A percentile compares a stretch with the other conserved stretches of the same genome.
These are phyloP conservation scores for Canavalia ensiformis DNA, from an alignment of 306 rosid species.

Conservation along the genomic window DNA sequence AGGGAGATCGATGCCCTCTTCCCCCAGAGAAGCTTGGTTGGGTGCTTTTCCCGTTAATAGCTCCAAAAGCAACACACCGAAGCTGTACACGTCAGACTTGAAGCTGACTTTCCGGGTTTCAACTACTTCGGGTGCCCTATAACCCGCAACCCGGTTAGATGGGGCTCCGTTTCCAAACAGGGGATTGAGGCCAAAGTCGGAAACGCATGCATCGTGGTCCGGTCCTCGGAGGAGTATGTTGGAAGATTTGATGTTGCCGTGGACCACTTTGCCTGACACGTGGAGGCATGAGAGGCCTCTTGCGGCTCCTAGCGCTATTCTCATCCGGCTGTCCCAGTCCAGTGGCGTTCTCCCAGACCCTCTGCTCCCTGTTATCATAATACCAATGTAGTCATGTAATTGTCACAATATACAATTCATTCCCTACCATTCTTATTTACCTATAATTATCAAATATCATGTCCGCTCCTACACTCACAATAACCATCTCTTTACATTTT, in stretches of 20 bases:
- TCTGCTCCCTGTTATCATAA: conserved; percentile 75
- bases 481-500: no score
- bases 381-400: not conserved
- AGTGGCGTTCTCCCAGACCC: conserved; percentile 96
- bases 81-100: conserved; percentile 95
- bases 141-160: conserved; percentile 84
- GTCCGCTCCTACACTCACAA: no score
- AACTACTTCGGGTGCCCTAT: conserved; percentile 83
- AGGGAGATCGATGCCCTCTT: conserved; percentile 92
- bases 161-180: conserved; percentile 74
- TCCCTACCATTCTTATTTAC: not conserved
- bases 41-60: conserved; percentile 95
- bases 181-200: conserved; percentile 86
- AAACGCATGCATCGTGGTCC: conserved; percentile 71
- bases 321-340: conserved; percentile 94
- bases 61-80: conserved; percentile 88
- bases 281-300: conserved; percentile 87
- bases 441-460: no score
- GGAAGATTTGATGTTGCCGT: conserved; percentile 93
- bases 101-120: conserved; percentile 84
- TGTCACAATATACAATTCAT: not conserved
- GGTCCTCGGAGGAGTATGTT: conserved; percentile 79
- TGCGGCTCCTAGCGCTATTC: conserved; percentile 75
- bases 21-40: conserved; percentile 90
- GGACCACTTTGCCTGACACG: conserved; percentile 82